Evolutionary conservation across 202 grass and related monocot genomes (phyloP), one percentile per base, ranked within the genome.

Genomic region (Dendrocalamus latiflorus): DNA sequence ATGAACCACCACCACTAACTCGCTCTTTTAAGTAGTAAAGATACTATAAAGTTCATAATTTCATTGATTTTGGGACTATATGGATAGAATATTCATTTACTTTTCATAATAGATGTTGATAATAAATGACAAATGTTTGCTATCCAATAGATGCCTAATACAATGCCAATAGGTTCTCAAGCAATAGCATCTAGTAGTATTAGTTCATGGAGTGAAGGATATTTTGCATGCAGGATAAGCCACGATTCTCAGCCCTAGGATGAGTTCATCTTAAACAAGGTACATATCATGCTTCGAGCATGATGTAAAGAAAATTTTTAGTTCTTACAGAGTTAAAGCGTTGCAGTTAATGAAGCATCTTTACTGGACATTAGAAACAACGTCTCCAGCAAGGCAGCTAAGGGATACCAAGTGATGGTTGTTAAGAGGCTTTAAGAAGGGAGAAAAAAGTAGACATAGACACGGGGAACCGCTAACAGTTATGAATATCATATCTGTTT

Each of bases 51-150:
- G 16, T 72, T 51, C 30, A 53, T 43, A 70, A 37, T 55, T 63
- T 10, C 0, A 38, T 69, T 49, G 6, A 58, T 20, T 70, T 78
- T 21, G 34, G 62, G 60, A 75, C 12, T 22, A 9, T 47, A 65
- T 12, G 28, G 9, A 22, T 64, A 59, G 43, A 75, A 51, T 61
- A 64, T 45, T 77, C 1, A 62, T 38, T 4, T 68, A 54, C 2
- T 30, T 17, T 65, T 79, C 57, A 24, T 65, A 62, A 3, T 89
- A n/a, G n/a, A 65, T 71, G 34, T 55, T 88, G 67, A 34, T 80
- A 61, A 25, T 18, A n/a, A 65, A 47, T 71, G 50, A 48, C 14
- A 43, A 44, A 64, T 77, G 14, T 26, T 65, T 78, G 18, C 28
- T 44, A 4, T 61, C 20, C 10, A 13, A 53, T 75, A 65, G 16